phyloP scores from a whole-genome alignment of 2,329 filamentous ascomycete species.

The Mycogone perniciosa region DNA sequence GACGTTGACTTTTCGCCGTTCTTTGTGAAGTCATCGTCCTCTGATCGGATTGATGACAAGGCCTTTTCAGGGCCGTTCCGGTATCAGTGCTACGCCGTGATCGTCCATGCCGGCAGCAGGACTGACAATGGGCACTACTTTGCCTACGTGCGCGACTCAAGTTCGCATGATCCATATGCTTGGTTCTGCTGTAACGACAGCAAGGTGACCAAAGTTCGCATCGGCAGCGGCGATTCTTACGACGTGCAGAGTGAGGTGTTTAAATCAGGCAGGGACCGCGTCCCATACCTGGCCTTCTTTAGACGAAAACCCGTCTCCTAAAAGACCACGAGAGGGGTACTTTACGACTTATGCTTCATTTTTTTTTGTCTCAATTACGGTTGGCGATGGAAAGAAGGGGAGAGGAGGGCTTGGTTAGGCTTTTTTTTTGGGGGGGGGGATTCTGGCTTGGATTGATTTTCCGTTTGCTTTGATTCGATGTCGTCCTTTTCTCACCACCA shows the following conservation, averaged over 20 bases:
- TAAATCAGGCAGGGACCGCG: slow-evolving; percentile 29
- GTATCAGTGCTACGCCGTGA: slow-evolving; percentile 83
- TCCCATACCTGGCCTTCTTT: slow-evolving; percentile 44
- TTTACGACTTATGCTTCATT: background rate
- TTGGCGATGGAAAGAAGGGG: background rate
- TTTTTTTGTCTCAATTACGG: background rate
- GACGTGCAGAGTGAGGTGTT: slow-evolving; percentile 36
- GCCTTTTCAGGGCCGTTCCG: slow-evolving; percentile 52
- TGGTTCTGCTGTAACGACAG: slow-evolving; percentile 49
- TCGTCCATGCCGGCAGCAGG: slow-evolving; percentile 65
- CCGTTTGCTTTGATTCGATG: too few species aligned
- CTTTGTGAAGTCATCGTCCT: slow-evolving; percentile 30
- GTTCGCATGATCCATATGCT: slow-evolving; percentile 33
- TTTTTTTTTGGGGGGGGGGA: too few species aligned
- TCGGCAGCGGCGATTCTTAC: slow-evolving; percentile 30
- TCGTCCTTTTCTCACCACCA: too few species aligned
- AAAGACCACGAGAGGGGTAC: background rate
- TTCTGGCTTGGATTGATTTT: too few species aligned
- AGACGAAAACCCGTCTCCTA: slow-evolving; percentile 27
- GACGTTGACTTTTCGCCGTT: slow-evolving; percentile 51
- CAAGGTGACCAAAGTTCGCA: slow-evolving; percentile 34
- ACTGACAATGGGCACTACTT: slow-evolving; percentile 76
- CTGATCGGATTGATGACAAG: slow-evolving; percentile 32
- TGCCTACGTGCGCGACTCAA: slow-evolving; percentile 57
- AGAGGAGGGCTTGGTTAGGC: background rate